These are phyloP conservation scores for Tulasnella sp. DNA, from an alignment of 768 basidiomycete species.

Conservation along the genomic window DNA sequence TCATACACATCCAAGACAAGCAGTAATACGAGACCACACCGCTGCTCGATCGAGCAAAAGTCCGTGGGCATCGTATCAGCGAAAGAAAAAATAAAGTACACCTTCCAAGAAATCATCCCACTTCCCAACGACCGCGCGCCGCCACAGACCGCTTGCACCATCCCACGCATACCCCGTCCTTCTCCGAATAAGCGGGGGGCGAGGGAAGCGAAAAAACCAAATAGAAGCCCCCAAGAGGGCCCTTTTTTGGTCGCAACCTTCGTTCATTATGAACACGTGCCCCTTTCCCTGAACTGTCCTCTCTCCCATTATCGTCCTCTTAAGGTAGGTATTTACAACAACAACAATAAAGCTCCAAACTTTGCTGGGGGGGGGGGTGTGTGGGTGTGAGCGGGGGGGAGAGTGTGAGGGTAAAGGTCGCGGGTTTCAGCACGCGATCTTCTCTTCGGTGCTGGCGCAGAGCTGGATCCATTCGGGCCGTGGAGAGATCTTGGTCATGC, in stretches of 20 bases:
- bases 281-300: neutral
- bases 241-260: neutral
- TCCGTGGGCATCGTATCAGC: neutral
- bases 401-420: neutral
- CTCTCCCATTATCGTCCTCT: neutral
- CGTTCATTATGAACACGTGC: neutral
- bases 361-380: neutral
- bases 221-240: neutral
- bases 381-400: neutral
- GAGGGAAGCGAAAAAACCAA: neutral
- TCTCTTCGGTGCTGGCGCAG: slow-evolving; percentile 3
- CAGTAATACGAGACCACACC: neutral
- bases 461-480: slow-evolving; percentile 9
- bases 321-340: neutral
- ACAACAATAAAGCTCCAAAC: neutral
- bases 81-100: neutral
- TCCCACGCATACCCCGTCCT: neutral
- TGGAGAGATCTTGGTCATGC: slow-evolving; percentile 2
- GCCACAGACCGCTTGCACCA: neutral
- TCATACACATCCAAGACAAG: neutral
- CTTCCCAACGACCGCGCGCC: neutral
- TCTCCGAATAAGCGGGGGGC: neutral
- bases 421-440: neutral
- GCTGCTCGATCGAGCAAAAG: neutral
- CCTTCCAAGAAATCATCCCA: neutral